phyloP scores from a whole-genome alignment of 1,284 basidiomycete genomes.

The Leccinum ponderosum region DNA sequence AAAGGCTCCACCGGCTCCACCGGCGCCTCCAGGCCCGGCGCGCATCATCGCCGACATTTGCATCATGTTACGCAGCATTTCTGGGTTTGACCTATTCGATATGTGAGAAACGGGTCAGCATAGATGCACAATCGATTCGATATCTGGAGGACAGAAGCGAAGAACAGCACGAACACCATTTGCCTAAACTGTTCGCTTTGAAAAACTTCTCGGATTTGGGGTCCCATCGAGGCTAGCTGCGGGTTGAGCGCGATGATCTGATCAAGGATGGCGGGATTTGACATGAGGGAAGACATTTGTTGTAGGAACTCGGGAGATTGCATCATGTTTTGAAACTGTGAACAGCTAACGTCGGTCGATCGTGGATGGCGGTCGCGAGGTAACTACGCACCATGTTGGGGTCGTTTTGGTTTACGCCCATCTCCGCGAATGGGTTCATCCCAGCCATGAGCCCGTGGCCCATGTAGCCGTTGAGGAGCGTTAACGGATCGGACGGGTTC shows the following conservation, averaged over 20 bases:
- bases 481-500: slow-evolving; percentile 78
- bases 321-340: slow-evolving; percentile 80
- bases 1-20: background rate
- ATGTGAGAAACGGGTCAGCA: background rate
- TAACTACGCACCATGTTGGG: slow-evolving; percentile 78
- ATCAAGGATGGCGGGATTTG: slow-evolving; percentile 81
- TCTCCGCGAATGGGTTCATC: slow-evolving; percentile 85
- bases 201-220: slow-evolving; percentile 79
- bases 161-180: slow-evolving; percentile 60
- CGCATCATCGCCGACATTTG: slow-evolving; percentile 67
- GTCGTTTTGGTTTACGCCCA: slow-evolving; percentile 85
- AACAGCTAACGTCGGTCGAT: slow-evolving; percentile 2
- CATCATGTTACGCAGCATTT: slow-evolving; percentile 78
- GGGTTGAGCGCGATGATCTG: slow-evolving; percentile 83
- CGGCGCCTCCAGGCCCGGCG: slow-evolving; percentile 30
- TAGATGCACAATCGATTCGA: background rate
- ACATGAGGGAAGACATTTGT: slow-evolving; percentile 76
- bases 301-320: slow-evolving; percentile 78
- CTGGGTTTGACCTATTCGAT: slow-evolving; percentile 65
- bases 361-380: background rate
- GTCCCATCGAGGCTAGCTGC: slow-evolving; percentile 75
- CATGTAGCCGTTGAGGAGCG: slow-evolving; percentile 68
- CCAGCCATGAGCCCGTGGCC: slow-evolving; percentile 76
- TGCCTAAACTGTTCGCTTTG: slow-evolving; percentile 80
- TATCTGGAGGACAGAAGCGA: background rate